Conservation (phyloP, 2,329 filamentous ascomycete genomes). For the Venturia nashicola region DNA sequence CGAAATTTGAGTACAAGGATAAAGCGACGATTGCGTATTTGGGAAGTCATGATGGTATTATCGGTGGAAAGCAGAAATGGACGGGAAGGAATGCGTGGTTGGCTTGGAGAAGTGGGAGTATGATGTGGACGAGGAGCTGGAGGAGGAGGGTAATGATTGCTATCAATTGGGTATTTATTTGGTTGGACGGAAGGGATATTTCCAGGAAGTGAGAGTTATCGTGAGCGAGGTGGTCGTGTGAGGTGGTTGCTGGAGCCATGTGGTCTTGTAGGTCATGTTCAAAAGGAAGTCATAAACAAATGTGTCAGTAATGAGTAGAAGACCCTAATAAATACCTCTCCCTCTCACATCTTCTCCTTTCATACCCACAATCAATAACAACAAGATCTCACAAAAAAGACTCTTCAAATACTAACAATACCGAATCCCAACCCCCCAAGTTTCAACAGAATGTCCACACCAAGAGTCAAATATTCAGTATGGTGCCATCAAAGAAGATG, state of each 20-base stretch:
- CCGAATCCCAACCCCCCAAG: no score
- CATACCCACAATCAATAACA: neutral
- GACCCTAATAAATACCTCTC: neutral
- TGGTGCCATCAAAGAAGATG: no score
- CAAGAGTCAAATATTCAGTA: no score
- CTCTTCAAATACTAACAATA: neutral
- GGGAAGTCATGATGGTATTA: conserved; percentile 29
- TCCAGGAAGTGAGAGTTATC: conserved; percentile 18
- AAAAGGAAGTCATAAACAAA: neutral
- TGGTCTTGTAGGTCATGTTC: neutral
- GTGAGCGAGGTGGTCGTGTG: neutral
- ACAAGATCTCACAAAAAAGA: no score
- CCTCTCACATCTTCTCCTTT: neutral
- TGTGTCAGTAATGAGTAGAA: neutral
- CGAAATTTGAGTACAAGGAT: conserved; percentile 25
- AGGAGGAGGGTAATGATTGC: conserved; percentile 20
- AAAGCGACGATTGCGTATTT: conserved; percentile 28
- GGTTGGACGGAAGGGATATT: conserved; percentile 23
- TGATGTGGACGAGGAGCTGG: conserved; percentile 25
- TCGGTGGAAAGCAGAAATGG: conserved; percentile 22
- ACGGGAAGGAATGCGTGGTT: conserved; percentile 31
- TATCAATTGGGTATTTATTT: conserved; percentile 22
- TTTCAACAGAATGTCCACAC: no score
- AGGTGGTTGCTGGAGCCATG: neutral
- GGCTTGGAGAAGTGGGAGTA: conserved; percentile 28